phyloP scores from a whole-genome alignment of 169 alveolate species.

The Cyclospora cayetanensis region DNA sequence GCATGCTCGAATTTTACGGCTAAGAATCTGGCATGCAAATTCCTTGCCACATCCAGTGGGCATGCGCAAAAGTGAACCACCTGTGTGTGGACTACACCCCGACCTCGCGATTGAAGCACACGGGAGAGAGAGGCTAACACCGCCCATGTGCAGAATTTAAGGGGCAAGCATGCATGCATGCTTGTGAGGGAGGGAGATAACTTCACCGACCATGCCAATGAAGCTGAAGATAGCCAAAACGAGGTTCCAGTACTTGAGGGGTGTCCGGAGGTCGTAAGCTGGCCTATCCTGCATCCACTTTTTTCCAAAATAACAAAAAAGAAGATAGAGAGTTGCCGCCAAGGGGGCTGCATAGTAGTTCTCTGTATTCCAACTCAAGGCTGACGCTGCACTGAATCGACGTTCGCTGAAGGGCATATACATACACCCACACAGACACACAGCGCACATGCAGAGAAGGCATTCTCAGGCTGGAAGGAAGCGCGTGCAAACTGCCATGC shows the following conservation, averaged over 20 bases:
- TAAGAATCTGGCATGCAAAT: too few relatives aligned
- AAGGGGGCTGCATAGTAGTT: constrained; percentile 77
- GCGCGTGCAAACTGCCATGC: too few relatives aligned
- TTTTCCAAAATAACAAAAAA: constrained; percentile 79
- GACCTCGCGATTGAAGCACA: too few relatives aligned
- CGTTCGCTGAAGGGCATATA: constrained; percentile 36
- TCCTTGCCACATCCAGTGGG: too few relatives aligned
- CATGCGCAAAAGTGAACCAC: too few relatives aligned
- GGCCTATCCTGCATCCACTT: constrained; percentile 76
- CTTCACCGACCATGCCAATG: constrained; percentile 74
- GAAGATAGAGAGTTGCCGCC: constrained; percentile 74
- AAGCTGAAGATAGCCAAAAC: constrained; percentile 79
- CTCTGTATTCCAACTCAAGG: constrained; percentile 2
- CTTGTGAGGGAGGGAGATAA: too few relatives aligned
- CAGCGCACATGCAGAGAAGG: not conserved
- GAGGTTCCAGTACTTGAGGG: constrained; percentile 83
- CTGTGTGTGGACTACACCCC: too few relatives aligned
- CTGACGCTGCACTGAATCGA: constrained; percentile 2
- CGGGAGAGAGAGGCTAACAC: too few relatives aligned
- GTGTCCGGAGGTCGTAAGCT: constrained; percentile 74
- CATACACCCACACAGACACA: not conserved
- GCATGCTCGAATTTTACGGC: too few relatives aligned
- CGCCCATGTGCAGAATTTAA: too few relatives aligned
- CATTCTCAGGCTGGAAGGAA: not conserved
- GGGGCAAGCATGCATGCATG: too few relatives aligned